Conservation (phyloP, 108 stramenopile genomes). For the Mayamaea pseudoterrestris region DNA sequence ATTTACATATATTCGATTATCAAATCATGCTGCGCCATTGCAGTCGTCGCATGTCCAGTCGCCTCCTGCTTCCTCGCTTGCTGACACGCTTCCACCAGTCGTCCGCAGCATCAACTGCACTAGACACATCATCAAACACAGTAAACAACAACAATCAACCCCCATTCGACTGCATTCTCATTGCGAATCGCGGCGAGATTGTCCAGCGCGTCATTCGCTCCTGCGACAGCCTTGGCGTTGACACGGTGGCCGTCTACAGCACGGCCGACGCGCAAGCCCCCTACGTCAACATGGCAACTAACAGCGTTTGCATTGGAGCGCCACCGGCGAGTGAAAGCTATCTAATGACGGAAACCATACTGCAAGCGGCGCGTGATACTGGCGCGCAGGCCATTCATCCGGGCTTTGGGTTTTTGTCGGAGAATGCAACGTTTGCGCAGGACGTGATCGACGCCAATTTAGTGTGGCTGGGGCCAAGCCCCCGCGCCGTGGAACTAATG, state of each 20-base stretch:
- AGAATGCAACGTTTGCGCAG: constrained; percentile 71
- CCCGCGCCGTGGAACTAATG: constrained; percentile 78
- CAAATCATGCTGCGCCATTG: too few species aligned
- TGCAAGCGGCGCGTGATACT: too few species aligned
- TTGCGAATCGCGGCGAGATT: constrained; percentile 96
- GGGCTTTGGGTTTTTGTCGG: constrained; percentile 83
- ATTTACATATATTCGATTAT: too few species aligned
- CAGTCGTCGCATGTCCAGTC: too few species aligned
- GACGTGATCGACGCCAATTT: constrained; percentile 18
- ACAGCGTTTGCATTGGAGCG: constrained; percentile 68
- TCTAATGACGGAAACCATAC: constrained; percentile 59
- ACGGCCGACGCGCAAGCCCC: constrained; percentile 83
- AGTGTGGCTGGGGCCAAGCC: constrained; percentile 83
- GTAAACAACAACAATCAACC: too few species aligned
- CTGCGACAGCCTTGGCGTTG: constrained; percentile 52
- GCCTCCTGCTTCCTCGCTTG: too few species aligned
- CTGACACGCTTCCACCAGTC: too few species aligned
- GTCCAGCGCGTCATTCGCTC: constrained; percentile 86
- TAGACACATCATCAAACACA: too few species aligned
- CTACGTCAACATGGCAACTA: too few species aligned
- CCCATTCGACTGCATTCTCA: too few species aligned
- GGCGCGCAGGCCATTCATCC: too few species aligned
- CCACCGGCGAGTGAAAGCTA: constrained; percentile 55
- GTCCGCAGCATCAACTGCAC: too few species aligned
- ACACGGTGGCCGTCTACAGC: constrained; percentile 88